Evolutionary conservation across 2,329 filamentous ascomycete genomes (phyloP).

Genomic region (Ascochyta viciae-villosae): DNA sequence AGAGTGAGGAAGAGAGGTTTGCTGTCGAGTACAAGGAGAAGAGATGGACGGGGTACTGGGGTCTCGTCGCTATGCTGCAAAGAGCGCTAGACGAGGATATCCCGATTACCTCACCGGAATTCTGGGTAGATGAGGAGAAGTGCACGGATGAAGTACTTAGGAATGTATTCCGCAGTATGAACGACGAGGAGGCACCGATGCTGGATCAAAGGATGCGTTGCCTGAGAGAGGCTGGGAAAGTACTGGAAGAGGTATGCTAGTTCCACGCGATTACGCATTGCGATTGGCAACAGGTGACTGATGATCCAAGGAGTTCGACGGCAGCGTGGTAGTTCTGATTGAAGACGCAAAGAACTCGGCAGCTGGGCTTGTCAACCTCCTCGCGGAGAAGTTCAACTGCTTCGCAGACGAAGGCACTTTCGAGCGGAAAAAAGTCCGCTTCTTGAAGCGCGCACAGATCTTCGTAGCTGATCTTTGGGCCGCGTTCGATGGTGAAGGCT

Average conservation of each 20-base stretch:
- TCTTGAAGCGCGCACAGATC: conserved; percentile 95
- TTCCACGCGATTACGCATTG: neutral
- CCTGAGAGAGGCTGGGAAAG: conserved; percentile 79
- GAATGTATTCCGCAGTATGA: conserved; percentile 85
- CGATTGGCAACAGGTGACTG: neutral
- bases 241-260: conserved; percentile 73
- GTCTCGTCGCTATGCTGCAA: conserved; percentile 84
- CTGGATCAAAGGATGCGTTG: conserved; percentile 79
- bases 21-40: conserved; percentile 81
- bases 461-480: conserved; percentile 97
- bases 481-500: conserved; percentile 82
- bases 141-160: conserved; percentile 77
- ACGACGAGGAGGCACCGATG: conserved; percentile 85
- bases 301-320: conserved; percentile 70
- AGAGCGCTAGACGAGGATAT: conserved; percentile 89
- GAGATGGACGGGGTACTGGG: conserved; percentile 95
- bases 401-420: conserved; percentile 84
- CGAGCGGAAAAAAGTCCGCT: conserved; percentile 75
- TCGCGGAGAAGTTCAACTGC: conserved; percentile 81
- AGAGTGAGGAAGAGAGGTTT: conserved; percentile 74
- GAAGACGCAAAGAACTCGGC: conserved; percentile 78
- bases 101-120: conserved; percentile 85
- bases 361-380: conserved; percentile 81
- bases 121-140: conserved; percentile 79
- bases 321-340: conserved; percentile 77